Evolutionary conservation across 306 rosid species (phyloP).

Genomic region (Prunus kanzakura): DNA sequence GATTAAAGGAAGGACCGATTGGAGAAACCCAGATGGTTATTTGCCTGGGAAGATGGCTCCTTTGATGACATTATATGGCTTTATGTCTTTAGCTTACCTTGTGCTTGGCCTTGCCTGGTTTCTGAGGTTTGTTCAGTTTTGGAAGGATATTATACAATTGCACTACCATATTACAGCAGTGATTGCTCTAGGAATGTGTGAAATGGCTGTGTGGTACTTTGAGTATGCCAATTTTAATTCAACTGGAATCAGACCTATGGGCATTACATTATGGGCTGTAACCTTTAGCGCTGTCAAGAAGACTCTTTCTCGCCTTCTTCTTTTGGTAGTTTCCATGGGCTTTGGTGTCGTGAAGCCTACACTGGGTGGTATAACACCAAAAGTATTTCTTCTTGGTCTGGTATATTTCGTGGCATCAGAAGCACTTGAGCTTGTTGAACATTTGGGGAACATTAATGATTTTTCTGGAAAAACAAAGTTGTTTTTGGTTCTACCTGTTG

Average conservation of each 20-base stretch:
- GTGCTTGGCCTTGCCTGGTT: slow-evolving; percentile 79
- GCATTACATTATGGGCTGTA: slow-evolving; percentile 88
- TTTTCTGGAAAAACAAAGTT: slow-evolving; percentile 72
- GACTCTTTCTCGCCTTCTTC: slow-evolving; percentile 78
- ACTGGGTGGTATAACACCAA: slow-evolving; percentile 64
- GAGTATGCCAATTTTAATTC: slow-evolving; percentile 88
- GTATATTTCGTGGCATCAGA: slow-evolving; percentile 70
- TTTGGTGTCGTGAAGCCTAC: slow-evolving; percentile 80
- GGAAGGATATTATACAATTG: slow-evolving; percentile 78
- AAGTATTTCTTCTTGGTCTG: slow-evolving; percentile 60
- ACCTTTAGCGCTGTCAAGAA: slow-evolving; percentile 80
- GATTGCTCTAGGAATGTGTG: slow-evolving; percentile 93
- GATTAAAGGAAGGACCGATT: slow-evolving; percentile 73
- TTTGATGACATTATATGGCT: slow-evolving; percentile 68
- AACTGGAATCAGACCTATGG: slow-evolving; percentile 87
- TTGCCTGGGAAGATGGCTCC: slow-evolving; percentile 91
- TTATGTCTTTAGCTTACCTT: slow-evolving; percentile 85
- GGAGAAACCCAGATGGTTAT: slow-evolving; percentile 87
- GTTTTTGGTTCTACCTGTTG: slow-evolving; percentile 79
- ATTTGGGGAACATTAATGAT: slow-evolving; percentile 87
- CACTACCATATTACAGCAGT: slow-evolving; percentile 87
- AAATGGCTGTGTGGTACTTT: slow-evolving; percentile 94
- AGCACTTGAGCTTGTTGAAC: slow-evolving; percentile 85
- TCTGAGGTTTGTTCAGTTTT: slow-evolving; percentile 70
- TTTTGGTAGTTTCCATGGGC: slow-evolving; percentile 92